phyloP scores from a whole-genome alignment of 306 rosid genomes.

The Vachellia pachyceras region DNA sequence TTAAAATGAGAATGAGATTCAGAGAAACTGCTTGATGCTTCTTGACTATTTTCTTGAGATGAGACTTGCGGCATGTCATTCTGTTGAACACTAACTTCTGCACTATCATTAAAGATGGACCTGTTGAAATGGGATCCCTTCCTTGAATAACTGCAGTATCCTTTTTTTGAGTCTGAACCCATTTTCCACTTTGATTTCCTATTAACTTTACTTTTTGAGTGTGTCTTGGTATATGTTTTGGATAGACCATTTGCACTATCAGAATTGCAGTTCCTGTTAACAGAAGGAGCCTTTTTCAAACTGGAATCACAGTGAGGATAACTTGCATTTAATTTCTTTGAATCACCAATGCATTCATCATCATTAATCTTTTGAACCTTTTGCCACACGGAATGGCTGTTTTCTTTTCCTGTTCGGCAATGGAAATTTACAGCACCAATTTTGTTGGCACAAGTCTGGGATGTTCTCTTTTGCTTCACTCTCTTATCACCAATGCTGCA shows the following conservation, averaged over 20 bases:
- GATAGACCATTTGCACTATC: constrained; percentile 41
- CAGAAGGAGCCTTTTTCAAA: constrained; percentile 49
- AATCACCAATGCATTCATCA: constrained; percentile 47
- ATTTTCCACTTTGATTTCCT: constrained; percentile 59
- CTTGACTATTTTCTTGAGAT: constrained; percentile 47
- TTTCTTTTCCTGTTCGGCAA: constrained; percentile 68
- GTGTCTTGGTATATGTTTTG: constrained; percentile 52
- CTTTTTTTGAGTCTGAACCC: constrained; percentile 50
- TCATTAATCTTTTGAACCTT: constrained; percentile 70
- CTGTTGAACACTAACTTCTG: constrained; percentile 42
- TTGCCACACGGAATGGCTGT: constrained; percentile 77
- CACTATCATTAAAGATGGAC: constrained; percentile 48
- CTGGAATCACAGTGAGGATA: constrained; percentile 43
- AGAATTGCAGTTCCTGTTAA: constrained; percentile 43
- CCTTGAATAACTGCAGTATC: constrained; percentile 48
- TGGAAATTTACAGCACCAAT: constrained; percentile 49
- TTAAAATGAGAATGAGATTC: constrained; percentile 45
- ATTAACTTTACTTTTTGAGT: constrained; percentile 47
- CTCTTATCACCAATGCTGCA: constrained; percentile 50
- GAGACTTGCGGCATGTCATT: constrained; percentile 43
- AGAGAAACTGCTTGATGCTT: constrained; percentile 37
- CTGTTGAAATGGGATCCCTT: constrained; percentile 49
- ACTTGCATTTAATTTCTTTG: constrained; percentile 54
- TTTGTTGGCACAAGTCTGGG: constrained; percentile 52
- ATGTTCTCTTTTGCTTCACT: constrained; percentile 56